These are phyloP conservation scores for Candida xiaguanensis DNA, from an alignment of 805 yeast species.

Conservation along the genomic window DNA sequence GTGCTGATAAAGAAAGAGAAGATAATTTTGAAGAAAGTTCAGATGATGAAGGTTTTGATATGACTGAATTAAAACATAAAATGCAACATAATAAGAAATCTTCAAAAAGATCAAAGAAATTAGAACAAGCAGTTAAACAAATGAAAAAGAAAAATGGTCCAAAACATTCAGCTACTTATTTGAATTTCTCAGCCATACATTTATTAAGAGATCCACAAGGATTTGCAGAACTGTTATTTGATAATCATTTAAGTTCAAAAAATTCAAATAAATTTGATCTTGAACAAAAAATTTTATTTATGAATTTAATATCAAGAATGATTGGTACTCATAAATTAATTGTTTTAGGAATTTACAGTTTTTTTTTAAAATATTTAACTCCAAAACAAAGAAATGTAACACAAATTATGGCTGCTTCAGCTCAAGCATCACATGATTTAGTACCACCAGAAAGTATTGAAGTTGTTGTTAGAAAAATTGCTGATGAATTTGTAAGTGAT, in stretches of 20 bases:
- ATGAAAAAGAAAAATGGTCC: constrained; percentile 59
- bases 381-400: constrained; percentile 95
- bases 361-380: constrained; percentile 81
- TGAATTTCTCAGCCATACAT: constrained; percentile 94
- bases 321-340: constrained; percentile 94
- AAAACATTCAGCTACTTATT: constrained; percentile 58
- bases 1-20: constrained; percentile 93
- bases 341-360: constrained; percentile 85
- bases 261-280: constrained; percentile 67
- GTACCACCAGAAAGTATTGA: constrained; percentile 92
- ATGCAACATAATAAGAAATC: constrained; percentile 80
- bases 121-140: constrained; percentile 69
- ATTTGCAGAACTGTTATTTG: constrained; percentile 82
- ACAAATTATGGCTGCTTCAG: constrained; percentile 93
- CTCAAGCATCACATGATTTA: constrained; percentile 94
- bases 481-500: constrained; percentile 96
- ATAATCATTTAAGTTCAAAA: constrained; percentile 67
- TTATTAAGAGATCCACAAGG: constrained; percentile 95
- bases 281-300: constrained; percentile 84
- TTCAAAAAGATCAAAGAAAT: constrained; percentile 72
- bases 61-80: constrained; percentile 72
- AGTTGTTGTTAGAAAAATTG: constrained; percentile 82
- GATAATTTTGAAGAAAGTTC: constrained; percentile 71
- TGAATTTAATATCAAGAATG: constrained; percentile 83
- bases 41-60: constrained; percentile 71